Evolutionary conservation across 2,329 filamentous ascomycete species (phyloP).

Genomic region (Ambrosiella xylebori): DNA sequence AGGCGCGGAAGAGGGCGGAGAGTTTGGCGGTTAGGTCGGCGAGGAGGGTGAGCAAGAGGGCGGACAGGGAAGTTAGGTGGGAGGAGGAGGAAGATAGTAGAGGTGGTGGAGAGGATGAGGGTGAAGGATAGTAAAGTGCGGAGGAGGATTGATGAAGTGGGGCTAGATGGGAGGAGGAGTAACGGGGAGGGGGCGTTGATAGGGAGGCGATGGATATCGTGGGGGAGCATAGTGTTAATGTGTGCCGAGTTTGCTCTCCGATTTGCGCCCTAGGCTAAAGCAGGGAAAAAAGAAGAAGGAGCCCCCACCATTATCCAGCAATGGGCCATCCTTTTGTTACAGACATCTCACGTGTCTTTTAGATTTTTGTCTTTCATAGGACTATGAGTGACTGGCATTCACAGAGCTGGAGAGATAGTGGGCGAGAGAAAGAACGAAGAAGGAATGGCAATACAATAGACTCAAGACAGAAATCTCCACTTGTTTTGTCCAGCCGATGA

Average conservation of each 20-base stretch:
- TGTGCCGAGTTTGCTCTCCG: background rate
- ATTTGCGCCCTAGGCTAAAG: too few species aligned
- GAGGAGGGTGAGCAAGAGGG: background rate
- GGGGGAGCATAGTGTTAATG: background rate
- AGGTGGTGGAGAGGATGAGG: background rate
- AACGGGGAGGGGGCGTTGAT: background rate
- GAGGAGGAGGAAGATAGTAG: background rate
- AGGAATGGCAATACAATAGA: background rate
- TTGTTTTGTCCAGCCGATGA: background rate
- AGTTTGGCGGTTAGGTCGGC: background rate
- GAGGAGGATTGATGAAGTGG: background rate
- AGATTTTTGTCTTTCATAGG: too few species aligned
- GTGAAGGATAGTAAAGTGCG: background rate
- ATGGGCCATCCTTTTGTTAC: too few species aligned
- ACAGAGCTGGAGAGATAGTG: too few species aligned
- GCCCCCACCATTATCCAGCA: too few species aligned
- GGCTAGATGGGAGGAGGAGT: background rate
- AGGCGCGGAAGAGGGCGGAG: background rate
- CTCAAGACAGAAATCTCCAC: background rate
- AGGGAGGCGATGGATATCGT: background rate
- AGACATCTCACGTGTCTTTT: too few species aligned
- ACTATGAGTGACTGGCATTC: too few species aligned
- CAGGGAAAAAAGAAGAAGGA: too few species aligned
- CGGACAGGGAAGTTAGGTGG: background rate
- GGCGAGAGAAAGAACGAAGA: too few species aligned